Evolutionary conservation across 1,284 basidiomycete genomes (phyloP).

Genomic region (Melanopsichium pennsylvanicum): DNA sequence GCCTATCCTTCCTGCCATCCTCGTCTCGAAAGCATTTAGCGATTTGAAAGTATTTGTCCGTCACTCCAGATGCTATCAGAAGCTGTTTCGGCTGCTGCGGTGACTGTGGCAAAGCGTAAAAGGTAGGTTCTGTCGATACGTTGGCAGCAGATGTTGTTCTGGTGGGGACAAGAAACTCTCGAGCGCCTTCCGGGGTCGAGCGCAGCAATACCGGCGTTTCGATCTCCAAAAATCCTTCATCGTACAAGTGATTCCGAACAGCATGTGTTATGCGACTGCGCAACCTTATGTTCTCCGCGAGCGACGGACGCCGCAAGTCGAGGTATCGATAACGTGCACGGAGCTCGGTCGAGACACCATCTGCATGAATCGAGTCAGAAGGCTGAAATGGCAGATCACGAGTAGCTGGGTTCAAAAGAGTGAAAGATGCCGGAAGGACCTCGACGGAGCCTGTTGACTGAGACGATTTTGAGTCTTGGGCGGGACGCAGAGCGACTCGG

Average conservation of each 20-base stretch:
- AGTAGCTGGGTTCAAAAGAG: constrained; percentile 80
- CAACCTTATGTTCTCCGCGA: constrained; percentile 80
- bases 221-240: constrained; percentile 82
- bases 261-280: constrained; percentile 81
- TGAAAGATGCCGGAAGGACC: constrained; percentile 76
- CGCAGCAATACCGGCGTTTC: constrained; percentile 92
- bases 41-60: constrained; percentile 89
- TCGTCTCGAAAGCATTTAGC: constrained; percentile 95
- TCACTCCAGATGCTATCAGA: constrained; percentile 85
- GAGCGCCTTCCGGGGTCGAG: constrained; percentile 90
- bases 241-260: constrained; percentile 77
- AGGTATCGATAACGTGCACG: constrained; percentile 85
- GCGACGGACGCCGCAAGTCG: constrained; percentile 78
- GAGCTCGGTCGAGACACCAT: constrained; percentile 71
- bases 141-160: constrained; percentile 68
- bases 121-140: constrained; percentile 69
- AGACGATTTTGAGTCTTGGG: constrained; percentile 29
- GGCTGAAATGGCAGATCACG: constrained; percentile 79
- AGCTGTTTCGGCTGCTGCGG: constrained; percentile 96
- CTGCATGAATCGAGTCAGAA: constrained; percentile 75
- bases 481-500: constrained; percentile 34
- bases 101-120: constrained; percentile 91
- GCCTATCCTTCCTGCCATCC: constrained; percentile 89
- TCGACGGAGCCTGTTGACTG: constrained; percentile 76
- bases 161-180: constrained; percentile 93